Conservation (phyloP, 2,329 filamentous ascomycete species). For the Paecilomyces variotii region DNA sequence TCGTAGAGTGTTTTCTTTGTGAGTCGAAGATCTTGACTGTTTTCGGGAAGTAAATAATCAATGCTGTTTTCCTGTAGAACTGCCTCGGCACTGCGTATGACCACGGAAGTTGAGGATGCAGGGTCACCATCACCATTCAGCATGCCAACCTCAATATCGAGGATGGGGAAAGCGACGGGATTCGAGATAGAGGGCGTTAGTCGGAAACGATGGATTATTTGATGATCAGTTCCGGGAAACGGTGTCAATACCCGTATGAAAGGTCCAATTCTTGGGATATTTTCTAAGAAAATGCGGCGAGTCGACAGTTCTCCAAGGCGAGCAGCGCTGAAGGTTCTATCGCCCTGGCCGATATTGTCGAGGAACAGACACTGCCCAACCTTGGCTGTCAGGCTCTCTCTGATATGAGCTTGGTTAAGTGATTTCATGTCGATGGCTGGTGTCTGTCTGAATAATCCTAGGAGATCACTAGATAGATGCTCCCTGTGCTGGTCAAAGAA, state of each 20-base stretch:
- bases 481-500: conserved; percentile 24
- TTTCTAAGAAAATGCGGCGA: conserved; percentile 24
- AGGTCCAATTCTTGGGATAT: conserved; percentile 23
- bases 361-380: conserved; percentile 33
- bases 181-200: conserved; percentile 23
- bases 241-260: conserved; percentile 23
- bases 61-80: conserved; percentile 22
- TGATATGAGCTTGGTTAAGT: conserved; percentile 7
- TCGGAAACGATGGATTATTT: conserved; percentile 19
- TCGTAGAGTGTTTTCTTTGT: conserved; percentile 24
- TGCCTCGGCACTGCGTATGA: conserved; percentile 21
- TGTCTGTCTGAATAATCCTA: conserved; percentile 20
- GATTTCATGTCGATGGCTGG: not conserved
- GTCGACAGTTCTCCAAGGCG: conserved; percentile 22
- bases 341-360: conserved; percentile 14
- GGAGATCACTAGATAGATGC: conserved; percentile 21
- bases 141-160: conserved; percentile 25
- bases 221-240: conserved; percentile 7
- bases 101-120: conserved; percentile 7
- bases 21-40: conserved; percentile 31
- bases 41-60: conserved; percentile 34
- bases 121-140: not conserved
- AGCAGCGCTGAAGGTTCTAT: conserved; percentile 17
- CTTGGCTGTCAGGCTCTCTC: conserved; percentile 28
- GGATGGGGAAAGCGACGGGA: conserved; percentile 17